Evolutionary conservation across 1,139 yeast genomes (phyloP), one percentile per base, ranked within the genome.

Genomic region (Diutina rugosa): DNA sequence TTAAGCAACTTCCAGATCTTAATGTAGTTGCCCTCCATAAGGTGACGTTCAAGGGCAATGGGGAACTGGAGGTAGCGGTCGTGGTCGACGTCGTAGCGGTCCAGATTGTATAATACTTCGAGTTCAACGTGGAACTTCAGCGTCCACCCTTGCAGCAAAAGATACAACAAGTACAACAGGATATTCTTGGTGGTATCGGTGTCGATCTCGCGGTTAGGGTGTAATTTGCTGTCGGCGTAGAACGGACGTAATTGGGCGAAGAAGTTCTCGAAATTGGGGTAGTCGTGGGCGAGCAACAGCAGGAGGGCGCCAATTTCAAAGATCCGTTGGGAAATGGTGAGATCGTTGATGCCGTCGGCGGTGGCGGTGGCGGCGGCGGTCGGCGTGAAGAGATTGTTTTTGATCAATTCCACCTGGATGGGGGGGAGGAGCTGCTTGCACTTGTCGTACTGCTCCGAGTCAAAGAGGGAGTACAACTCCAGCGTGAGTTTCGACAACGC

Each of bases 21-120:
- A 69, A 90, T 95, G 70, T 91, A 93, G 61, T 93, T 87, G 54
- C 99, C 99, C 69, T 93, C 99, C 88, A 93, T 90, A 62, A 93
- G 80, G 84, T 95, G 89, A 63, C 90, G 86, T 69, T 93, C 99
- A 63, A 93, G 82, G 63, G 84, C 82, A 58, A 93, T 84, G 32
- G 99, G 98, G 69, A 90, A 90, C 57, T 82, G 80, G 63, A 93
- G 76, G 68, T 82, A 76, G 58, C 81, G 76, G 64, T 81, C 85
- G 51, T 66, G 58, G 46, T 71, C 77, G 56, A 80, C 72, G 56
- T 77, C 76, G 61, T 75, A 73, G 56, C 70, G 75, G 47, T 72
- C 67, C 56, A 77, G 73, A 64, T 79, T 79, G 63, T 78, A 80
- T 62, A 91, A 78, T 59, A 77, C 77, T 69, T 93, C 98, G 61